A percentile compares a stretch with the other conserved stretches of the same genome.
phyloP scores from a whole-genome alignment of 164 flowering plant genomes.

The Macadamia tetraphylla region DNA sequence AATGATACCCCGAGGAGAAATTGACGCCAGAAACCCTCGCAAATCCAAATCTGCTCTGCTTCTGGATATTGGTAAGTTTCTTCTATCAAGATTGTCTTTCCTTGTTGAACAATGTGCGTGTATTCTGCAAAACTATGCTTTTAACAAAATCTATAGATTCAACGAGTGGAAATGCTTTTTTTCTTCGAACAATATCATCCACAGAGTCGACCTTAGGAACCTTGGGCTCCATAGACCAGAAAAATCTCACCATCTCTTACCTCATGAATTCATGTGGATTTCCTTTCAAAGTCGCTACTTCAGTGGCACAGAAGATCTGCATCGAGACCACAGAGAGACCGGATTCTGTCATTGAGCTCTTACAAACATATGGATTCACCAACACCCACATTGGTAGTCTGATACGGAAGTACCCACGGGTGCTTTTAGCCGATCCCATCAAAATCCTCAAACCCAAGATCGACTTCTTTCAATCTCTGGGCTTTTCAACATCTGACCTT shows the following conservation, averaged over 20 bases:
- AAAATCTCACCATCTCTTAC: slow-evolving; percentile 16
- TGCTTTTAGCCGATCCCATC: slow-evolving; percentile 6
- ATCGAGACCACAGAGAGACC: slow-evolving; percentile 10
- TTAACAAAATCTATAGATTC: neutral
- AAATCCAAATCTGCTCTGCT: too few relatives aligned
- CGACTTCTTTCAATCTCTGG: slow-evolving; percentile 7
- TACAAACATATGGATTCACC: slow-evolving; percentile 4
- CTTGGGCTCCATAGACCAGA: neutral
- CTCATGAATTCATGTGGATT: slow-evolving; percentile 22
- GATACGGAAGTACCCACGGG: neutral
- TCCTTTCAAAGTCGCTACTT: slow-evolving; percentile 16
- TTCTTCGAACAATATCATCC: neutral
- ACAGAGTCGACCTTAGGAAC: neutral
- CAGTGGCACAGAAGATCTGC: slow-evolving; percentile 6
- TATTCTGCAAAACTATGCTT: neutral
- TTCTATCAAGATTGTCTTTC: neutral
- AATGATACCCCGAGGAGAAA: too few relatives aligned
- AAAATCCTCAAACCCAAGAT: slow-evolving; percentile 16
- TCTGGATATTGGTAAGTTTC: neutral
- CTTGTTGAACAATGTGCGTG: neutral
- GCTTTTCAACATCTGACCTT: slow-evolving; percentile 4
- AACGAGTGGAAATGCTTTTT: neutral
- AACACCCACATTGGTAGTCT: slow-evolving; percentile 2
- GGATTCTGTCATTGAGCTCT: neutral
- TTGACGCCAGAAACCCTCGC: too few relatives aligned